These are phyloP conservation scores for Ceratocystis lukuohia DNA, from an alignment of 2,329 filamentous ascomycete species.

Conservation along the genomic window DNA sequence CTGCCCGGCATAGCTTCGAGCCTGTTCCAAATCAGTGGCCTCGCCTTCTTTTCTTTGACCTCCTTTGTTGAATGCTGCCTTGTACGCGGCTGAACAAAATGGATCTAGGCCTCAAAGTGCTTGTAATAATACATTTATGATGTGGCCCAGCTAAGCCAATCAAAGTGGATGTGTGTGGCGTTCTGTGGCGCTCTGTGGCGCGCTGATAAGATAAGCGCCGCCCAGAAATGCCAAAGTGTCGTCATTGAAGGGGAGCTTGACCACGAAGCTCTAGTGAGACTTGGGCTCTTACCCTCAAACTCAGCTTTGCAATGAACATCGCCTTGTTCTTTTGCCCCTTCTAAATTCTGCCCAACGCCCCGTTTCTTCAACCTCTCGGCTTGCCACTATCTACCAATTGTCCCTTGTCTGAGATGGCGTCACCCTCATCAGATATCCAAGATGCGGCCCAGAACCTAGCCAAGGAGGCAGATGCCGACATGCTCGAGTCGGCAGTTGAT, in stretches of 20 bases:
- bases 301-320: too few species aligned
- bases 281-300: background rate
- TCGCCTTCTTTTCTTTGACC: background rate
- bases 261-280: background rate
- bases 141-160: too few species aligned
- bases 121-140: too few species aligned
- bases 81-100: background rate
- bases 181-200: background rate
- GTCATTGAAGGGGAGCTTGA: background rate
- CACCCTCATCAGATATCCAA: background rate
- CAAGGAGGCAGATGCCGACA: constrained; percentile 19
- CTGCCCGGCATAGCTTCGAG: background rate
- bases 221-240: constrained; percentile 17
- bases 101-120: too few species aligned
- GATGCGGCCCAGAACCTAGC: constrained; percentile 3
- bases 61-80: background rate
- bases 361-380: background rate
- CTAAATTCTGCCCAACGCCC: background rate
- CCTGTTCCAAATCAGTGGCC: background rate
- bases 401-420: background rate
- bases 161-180: background rate
- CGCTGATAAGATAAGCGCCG: constrained; percentile 14
- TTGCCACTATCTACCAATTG: background rate
- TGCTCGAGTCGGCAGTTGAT: constrained; percentile 29
- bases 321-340: background rate